Evolutionary conservation across 768 basidiomycete genomes (phyloP).

Genomic region (Kwoniella sp.): DNA sequence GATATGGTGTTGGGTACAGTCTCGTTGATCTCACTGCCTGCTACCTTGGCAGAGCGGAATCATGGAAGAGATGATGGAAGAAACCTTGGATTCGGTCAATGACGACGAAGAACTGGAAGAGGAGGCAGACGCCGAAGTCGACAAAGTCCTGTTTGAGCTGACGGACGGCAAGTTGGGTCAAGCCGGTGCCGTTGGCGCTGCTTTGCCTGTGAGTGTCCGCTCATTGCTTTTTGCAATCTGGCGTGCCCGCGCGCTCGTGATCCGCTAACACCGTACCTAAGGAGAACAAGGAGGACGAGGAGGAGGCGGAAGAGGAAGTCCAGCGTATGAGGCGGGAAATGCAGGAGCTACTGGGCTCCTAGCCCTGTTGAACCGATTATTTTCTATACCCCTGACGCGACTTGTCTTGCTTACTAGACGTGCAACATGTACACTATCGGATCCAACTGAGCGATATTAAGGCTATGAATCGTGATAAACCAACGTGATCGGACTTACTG

Average conservation of each 20-base stretch:
- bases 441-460: too few species aligned
- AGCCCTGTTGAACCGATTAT: too few species aligned
- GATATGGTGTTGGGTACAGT: neutral
- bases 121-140: slow-evolving; percentile 95
- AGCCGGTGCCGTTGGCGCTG: slow-evolving; percentile 66
- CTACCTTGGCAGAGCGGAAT: slow-evolving; percentile 70
- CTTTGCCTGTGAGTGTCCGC: slow-evolving; percentile 64
- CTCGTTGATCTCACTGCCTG: neutral
- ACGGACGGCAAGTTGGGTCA: slow-evolving; percentile 94
- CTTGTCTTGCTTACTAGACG: too few species aligned
- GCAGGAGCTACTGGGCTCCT: slow-evolving; percentile 71
- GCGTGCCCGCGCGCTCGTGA: too few species aligned
- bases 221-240: neutral
- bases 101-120: slow-evolving; percentile 93
- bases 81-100: slow-evolving; percentile 74
- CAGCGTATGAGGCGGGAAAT: slow-evolving; percentile 85
- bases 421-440: too few species aligned
- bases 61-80: slow-evolving; percentile 96
- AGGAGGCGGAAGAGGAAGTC: slow-evolving; percentile 81
- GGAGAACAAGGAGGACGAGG: slow-evolving; percentile 60
- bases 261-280: slow-evolving; percentile 50
- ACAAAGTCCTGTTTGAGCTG: slow-evolving; percentile 89
- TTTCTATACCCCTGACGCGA: too few species aligned
- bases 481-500: too few species aligned
- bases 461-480: too few species aligned